Percentiles rank a stretch among this genome's conserved stretches.
Conservation (phyloP, 192 early-diverging fungal species). For the Coemansia furcata region DNA sequence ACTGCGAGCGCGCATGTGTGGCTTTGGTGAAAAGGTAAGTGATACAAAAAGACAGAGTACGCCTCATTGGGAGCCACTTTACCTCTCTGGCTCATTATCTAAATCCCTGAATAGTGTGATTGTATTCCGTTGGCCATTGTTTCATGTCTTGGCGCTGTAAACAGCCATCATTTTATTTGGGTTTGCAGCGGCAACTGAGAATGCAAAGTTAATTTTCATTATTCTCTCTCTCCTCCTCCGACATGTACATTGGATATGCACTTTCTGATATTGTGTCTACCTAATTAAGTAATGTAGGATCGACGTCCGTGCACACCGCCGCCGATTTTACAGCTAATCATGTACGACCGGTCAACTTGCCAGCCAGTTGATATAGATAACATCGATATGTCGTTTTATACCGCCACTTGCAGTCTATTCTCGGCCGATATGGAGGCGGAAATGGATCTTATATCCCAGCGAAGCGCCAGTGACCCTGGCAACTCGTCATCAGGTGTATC, state of each 20-base stretch:
- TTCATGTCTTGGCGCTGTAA: background rate
- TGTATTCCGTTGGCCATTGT: background rate
- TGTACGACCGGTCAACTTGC: constrained; percentile 51
- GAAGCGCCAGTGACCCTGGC: constrained; percentile 22
- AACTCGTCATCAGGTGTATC: constrained; percentile 4
- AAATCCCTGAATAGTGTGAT: background rate
- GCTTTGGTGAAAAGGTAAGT: constrained; percentile 64
- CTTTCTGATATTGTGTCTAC: background rate
- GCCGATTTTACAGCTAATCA: constrained; percentile 61
- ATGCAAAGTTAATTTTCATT: background rate
- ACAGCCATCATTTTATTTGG: background rate
- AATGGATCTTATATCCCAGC: constrained; percentile 48
- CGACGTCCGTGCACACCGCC: constrained; percentile 63
- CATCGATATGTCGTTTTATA: constrained; percentile 42
- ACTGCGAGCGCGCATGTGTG: constrained; percentile 62
- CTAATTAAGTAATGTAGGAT: constrained; percentile 40
- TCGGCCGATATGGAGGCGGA: constrained; percentile 37
- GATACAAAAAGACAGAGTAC: background rate
- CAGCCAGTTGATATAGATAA: constrained; percentile 26
- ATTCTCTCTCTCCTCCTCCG: no score
- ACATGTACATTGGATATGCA: background rate
- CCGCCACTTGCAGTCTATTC: constrained; percentile 34
- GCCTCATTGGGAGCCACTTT: background rate
- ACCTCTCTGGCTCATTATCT: no score
- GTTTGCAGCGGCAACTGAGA: background rate